phyloP scores from a whole-genome alignment of 768 basidiomycete genomes.

The Xerocomellus chrysenteron region DNA sequence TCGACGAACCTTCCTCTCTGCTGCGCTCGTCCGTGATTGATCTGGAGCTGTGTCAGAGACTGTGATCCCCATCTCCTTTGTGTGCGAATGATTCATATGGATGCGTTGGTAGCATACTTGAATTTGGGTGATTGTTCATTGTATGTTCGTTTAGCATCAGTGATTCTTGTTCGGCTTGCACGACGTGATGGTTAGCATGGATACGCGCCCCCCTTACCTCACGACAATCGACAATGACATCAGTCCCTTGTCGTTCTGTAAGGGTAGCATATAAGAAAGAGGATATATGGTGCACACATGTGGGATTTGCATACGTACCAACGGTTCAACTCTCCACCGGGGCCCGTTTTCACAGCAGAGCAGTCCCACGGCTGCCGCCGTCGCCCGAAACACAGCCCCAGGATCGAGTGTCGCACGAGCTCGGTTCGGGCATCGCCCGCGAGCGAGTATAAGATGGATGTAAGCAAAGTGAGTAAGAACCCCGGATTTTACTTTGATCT shows the following conservation, averaged over 20 bases:
- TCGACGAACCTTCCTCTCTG: not conserved
- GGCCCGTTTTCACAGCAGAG: not conserved
- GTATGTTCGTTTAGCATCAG: not conserved
- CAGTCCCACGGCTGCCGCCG: not conserved
- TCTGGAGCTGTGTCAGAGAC: not conserved
- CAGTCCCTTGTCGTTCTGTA: not conserved
- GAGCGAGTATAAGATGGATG: not conserved
- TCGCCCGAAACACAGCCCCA: not conserved
- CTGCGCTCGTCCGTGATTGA: not conserved
- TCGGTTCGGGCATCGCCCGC: not conserved
- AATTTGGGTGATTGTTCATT: too few relatives aligned
- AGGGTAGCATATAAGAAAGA: not conserved
- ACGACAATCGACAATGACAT: constrained; percentile 6
- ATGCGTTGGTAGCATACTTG: not conserved
- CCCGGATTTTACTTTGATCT: not conserved
- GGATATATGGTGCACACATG: not conserved
- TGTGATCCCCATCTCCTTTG: not conserved
- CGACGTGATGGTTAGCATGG: constrained; percentile 4
- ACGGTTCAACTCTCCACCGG: not conserved
- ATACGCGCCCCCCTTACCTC: constrained; percentile 3
- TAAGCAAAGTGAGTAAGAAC: not conserved
- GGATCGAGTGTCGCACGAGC: not conserved
- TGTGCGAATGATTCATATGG: not conserved
- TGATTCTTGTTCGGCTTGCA: not conserved
- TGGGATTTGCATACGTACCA: not conserved